Evolutionary conservation across 148 eudicot species (phyloP), one percentile per base, ranked within the genome.

Genomic region (Mesembryanthemum crystallinum): DNA sequence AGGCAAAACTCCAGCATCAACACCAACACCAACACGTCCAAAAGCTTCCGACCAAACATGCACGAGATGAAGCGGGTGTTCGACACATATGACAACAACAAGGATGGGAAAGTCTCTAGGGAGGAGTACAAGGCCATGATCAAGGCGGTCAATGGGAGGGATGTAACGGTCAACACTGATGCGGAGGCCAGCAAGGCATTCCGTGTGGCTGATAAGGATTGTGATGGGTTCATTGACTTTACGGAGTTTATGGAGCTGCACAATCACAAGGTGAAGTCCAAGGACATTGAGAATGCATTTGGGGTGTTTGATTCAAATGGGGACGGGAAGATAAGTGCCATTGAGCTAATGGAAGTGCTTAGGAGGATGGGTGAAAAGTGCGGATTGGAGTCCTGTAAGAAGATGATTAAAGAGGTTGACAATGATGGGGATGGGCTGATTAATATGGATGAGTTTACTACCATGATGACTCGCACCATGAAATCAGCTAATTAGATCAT

Each of bases 341-440:
- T 33, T 70, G 90, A 91, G 77, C 66, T 91, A 60, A 42, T 74
- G 82, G 85, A 79, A 60, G 90, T 88, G 43, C 23, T 86, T 62
- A 77, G 73, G 81, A 82, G 82, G 82, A 63, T 91, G 68, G 97
- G 93, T 2, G 91, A 88, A 80, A 64, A 66, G 27, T 85, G 85
- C 69, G 86, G 83, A 51, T 58, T 91, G 63, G 82, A 88, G 63
- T 73, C 80, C 25, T 85, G 91, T 58, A 73, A 71, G 75, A 85
- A 84, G 81, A 85, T 88, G 90, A 86, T 88, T 33, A 69, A 20
- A 11, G 85, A 83, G 29, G 86, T 84, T 77, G 92, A 87, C 65
- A 74, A 32, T 42, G 87, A 90, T 54, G 92, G 95, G 2, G 92
- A 88, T 77, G 95, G 92, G 17, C 33, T 88, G 8, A 84, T 90